Conservation (phyloP, 2,329 filamentous ascomycete genomes). For the Monilinia laxa region DNA sequence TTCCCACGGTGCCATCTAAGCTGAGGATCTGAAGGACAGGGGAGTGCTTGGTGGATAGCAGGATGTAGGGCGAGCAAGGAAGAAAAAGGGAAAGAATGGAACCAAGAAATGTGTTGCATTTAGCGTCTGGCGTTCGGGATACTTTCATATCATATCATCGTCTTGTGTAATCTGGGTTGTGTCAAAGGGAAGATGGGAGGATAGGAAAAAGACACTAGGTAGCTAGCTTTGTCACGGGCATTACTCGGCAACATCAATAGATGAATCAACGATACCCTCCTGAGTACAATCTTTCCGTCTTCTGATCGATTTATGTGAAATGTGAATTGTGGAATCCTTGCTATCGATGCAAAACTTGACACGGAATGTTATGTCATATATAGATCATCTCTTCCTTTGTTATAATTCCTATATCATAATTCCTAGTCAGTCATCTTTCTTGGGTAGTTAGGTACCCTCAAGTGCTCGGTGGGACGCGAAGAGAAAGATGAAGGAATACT, state of each 20-base stretch:
- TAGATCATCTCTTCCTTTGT: no score
- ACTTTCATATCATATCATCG: background rate
- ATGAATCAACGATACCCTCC: constrained; percentile 17
- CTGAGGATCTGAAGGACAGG: background rate
- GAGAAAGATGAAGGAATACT: no score
- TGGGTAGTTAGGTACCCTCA: no score
- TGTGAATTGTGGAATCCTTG: no score
- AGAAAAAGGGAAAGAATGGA: background rate
- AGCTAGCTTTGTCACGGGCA: background rate
- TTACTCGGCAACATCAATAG: background rate
- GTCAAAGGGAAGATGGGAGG: background rate
- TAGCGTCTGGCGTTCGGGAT: constrained; percentile 24
- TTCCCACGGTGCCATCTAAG: constrained; percentile 53
- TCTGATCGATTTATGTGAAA: no score
- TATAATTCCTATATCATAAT: no score
- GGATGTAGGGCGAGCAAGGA: background rate
- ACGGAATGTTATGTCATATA: no score
- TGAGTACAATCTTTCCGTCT: background rate
- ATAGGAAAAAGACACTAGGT: background rate
- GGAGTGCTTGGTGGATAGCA: background rate
- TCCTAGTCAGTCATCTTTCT: no score
- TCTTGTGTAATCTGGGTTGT: constrained; percentile 14
- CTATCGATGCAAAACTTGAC: no score
- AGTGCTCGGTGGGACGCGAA: no score
- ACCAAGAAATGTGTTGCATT: constrained; percentile 14